phyloP scores from a whole-genome alignment of 2,329 filamentous ascomycete genomes.

The Dactylellina sp. region DNA sequence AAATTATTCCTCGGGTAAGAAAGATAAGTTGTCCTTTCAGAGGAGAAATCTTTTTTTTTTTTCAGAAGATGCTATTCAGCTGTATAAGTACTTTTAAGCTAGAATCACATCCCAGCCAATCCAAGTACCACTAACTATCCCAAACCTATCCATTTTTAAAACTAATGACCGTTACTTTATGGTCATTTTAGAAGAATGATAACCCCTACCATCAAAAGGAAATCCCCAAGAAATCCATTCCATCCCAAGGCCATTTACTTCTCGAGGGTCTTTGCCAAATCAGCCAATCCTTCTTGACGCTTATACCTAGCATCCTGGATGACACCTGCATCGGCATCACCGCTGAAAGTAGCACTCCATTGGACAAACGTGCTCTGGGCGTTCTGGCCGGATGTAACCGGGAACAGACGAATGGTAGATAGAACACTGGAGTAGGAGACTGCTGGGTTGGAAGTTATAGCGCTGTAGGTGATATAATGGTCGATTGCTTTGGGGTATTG shows the following conservation, averaged over 20 bases:
- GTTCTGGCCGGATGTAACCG: slow-evolving; percentile 74
- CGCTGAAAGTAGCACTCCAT: slow-evolving; percentile 77
- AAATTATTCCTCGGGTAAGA: no score
- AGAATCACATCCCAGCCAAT: no score
- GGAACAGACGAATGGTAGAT: slow-evolving; percentile 74
- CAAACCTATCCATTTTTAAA: no score
- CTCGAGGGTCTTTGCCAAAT: slow-evolving; percentile 70
- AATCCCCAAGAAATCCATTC: no score
- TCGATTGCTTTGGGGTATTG: slow-evolving; percentile 69
- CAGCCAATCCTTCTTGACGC: slow-evolving; percentile 76
- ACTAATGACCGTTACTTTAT: no score
- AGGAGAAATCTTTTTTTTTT: no score
- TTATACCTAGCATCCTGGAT: slow-evolving; percentile 82
- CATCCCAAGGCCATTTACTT: neutral
- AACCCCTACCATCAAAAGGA: no score
- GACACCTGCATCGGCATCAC: slow-evolving; percentile 76
- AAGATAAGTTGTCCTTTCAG: no score
- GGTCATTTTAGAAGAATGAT: no score
- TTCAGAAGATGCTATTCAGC: no score
- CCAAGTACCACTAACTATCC: no score
- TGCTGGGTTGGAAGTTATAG: slow-evolving; percentile 75
- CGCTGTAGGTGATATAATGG: slow-evolving; percentile 79
- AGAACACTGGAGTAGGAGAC: slow-evolving; percentile 75
- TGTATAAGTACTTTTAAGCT: no score
- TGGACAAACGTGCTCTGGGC: slow-evolving; percentile 75